Evolutionary conservation across 1,284 basidiomycete genomes (phyloP), one percentile per base, ranked within the genome.

Genomic region (Chondrostereum purpureum): DNA sequence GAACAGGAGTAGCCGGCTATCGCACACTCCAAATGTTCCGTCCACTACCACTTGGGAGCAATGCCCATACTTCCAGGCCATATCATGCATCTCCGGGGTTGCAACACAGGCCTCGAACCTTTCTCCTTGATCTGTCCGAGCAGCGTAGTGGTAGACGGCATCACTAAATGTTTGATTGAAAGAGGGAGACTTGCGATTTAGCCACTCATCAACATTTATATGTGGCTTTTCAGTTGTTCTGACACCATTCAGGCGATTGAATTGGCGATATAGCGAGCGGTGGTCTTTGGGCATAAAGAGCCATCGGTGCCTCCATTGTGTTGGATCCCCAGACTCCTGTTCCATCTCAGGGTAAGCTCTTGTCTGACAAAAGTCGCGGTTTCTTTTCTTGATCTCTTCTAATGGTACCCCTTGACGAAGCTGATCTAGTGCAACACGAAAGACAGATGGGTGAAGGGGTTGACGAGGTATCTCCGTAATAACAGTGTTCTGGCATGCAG

Each of bases 21-120:
- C 47, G 36, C 53, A 57, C 13, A 59, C 37, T 1, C 57, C 55
- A 44, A 59, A 59, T 2, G 55, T 53, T 11, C 51, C 44, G 38
- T 50, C 51, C 18, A 53, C 11, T n/a, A 53, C 22, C 10, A 53
- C 23, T 23, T 58, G 56, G 5, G 22, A 45, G 4, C 47, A 4
- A 27, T 58, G 54, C 1, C 43, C 52, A 31, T 55, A 55, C 34
- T 50, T 51, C 50, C 54, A 56, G 11, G 56, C 50, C 3, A 47
- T 49, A 18, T 52, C 42, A 17, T 52, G 42, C 58, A 58, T 59
- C 20, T 57, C 53, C 21, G 27, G 10, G 4, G 43, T 53, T 6
- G 51, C 40, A 17, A 53, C 34, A 24, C 47, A 50, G 5, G 49
- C 48, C 24, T 55, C 37, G 19, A 58, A 45, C 5, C 43, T 47